Percentiles rank a stretch among this genome's conserved stretches.
phyloP scores from a whole-genome alignment of 1,139 yeast genomes.

The Saccharomyces hybrid region DNA sequence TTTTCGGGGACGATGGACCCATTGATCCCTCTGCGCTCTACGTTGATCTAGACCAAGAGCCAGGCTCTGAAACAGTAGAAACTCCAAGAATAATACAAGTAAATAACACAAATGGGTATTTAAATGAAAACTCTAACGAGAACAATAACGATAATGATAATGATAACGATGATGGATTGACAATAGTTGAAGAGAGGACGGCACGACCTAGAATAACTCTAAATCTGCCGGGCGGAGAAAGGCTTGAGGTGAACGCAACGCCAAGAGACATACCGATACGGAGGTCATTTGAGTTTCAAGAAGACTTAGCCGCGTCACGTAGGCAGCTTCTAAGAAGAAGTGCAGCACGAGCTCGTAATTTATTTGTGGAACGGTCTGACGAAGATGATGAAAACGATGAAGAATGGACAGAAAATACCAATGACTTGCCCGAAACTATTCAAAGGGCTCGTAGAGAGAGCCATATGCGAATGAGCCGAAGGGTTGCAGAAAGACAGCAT shows the following conservation, averaged over 20 bases:
- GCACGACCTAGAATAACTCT: conserved; percentile 18
- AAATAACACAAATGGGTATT: neutral
- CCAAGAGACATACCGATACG: conserved; percentile 22
- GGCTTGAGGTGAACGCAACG: conserved; percentile 18
- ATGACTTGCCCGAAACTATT: conserved; percentile 10
- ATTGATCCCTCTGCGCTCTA: conserved; percentile 16
- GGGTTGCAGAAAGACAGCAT: conserved; percentile 1
- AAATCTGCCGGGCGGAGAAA: conserved; percentile 27
- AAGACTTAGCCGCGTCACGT: conserved; percentile 13
- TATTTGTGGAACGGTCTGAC: conserved; percentile 9
- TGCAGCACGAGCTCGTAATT: conserved; percentile 15
- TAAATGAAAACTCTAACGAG: neutral
- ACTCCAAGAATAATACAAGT: neutral
- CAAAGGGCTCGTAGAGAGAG: conserved; percentile 3
- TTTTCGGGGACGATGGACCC: conserved; percentile 12
- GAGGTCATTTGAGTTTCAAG: conserved; percentile 25
- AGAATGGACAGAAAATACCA: conserved; percentile 3
- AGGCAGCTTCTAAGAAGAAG: conserved; percentile 17
- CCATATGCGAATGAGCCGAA: neutral
- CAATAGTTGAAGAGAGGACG: conserved; percentile 24
- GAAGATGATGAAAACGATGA: conserved; percentile 5
- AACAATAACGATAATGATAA: conserved; percentile 2
- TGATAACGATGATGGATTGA: conserved; percentile 24
- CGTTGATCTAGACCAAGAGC: conserved; percentile 23
- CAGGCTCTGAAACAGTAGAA: neutral